Percentiles rank a stretch among this genome's conserved stretches.
Conservation (phyloP, 495 filamentous ascomycete species). For the Penicillium subrubescens region DNA sequence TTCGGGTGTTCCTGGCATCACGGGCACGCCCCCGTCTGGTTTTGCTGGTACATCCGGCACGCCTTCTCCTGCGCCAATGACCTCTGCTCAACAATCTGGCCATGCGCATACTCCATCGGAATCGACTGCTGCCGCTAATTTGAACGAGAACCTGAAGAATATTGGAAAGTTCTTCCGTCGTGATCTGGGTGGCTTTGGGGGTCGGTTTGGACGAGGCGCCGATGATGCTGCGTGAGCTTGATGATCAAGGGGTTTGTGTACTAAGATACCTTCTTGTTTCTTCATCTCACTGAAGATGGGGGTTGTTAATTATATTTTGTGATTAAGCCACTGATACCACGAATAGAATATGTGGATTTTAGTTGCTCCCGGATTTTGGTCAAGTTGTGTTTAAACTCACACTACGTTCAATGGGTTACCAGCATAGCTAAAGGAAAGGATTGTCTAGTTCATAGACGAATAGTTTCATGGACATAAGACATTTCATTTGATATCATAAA, state of each 20-base stretch:
- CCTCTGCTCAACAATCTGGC: conserved; percentile 18
- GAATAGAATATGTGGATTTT: conserved; percentile 5
- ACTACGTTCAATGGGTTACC: background rate
- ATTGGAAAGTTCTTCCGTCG: conserved; percentile 95
- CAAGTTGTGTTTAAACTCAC: background rate
- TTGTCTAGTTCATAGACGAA: no score
- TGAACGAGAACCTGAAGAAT: conserved; percentile 91
- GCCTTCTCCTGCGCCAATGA: conserved; percentile 22
- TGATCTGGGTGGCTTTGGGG: conserved; percentile 82
- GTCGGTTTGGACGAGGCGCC: conserved; percentile 60
- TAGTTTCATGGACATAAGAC: background rate
- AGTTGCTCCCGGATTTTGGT: background rate
- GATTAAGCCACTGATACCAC: conserved; percentile 5
- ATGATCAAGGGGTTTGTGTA: background rate
- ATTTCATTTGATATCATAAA: conserved; percentile 4
- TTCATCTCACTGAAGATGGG: background rate
- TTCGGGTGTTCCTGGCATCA: conserved; percentile 33
- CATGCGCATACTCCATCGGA: conserved; percentile 25
- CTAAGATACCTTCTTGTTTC: background rate
- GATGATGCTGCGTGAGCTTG: conserved; percentile 34
- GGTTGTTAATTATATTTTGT: background rate
- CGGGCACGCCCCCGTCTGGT: conserved; percentile 19
- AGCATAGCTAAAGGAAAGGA: background rate
- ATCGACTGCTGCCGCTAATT: conserved; percentile 51
- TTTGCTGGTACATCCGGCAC: conserved; percentile 21